Base-by-base conservation (phyloP, 2,329 filamentous ascomycete species). In the Paracoccidioides lutzii region DNA sequence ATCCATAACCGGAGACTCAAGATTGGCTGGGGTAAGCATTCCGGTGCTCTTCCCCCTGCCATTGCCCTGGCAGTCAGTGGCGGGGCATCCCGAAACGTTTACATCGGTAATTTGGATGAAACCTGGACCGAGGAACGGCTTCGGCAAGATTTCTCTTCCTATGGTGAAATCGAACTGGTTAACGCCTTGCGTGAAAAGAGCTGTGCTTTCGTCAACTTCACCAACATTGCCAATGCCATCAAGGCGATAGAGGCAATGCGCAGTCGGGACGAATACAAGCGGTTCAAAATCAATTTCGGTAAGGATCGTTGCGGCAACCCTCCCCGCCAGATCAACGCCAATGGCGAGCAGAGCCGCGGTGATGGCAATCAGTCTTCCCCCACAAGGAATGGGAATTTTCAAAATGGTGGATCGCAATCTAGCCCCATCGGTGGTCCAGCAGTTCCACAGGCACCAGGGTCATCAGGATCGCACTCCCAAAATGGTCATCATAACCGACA, bases 231-330 rank as follows among this genome's bases (percentile, higher is more conserved):
- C 68, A 98, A 98, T 65, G 93, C 93, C 52, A 98, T 98, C 78
- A 98, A 98, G 77, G 93, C 93, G 0, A 98, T 98, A 61, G 93
- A 98, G 73, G 93, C 90, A 28, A 84, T 98, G 61, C 84, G 93
- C 57, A 87, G 90, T 67, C 90, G 90, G 68, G 93, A 97, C 45
- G 93, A 98, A 67, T 98, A 98, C 79, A 88, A 84, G 73, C 85
- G 93, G 65, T 98, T 98, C 83, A 98, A 98, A 80, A 91, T 98
- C 71, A 98, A 98, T 77, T 98, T 98, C 69, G 93, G 93, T 73
- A 98, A 98, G 76, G 93, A 98, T 69, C 84, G 93, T 56, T 98
- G 93, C 66, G 93, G 93, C 62, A 98, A 98, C 74, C 87, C 93
- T 53, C 93, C 93, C 46, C 85, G 93, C 58, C 93, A 97, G 75